Evolutionary conservation across 192 early-diverging fungal species (phyloP).

Genomic region (Tieghemiomyces parasiticus): DNA sequence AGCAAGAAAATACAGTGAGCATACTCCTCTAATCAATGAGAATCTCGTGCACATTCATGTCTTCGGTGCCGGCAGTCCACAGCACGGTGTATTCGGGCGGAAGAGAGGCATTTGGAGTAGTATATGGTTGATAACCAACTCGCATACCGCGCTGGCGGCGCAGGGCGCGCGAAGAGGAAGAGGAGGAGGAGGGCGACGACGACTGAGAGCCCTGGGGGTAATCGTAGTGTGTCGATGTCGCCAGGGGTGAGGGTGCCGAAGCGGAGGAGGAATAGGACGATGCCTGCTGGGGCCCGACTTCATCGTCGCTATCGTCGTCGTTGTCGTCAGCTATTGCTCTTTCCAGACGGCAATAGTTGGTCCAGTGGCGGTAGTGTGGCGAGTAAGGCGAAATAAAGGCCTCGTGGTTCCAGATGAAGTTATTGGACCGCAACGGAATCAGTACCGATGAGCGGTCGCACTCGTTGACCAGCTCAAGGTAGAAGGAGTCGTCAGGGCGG

Average conservation of each 20-base stretch:
- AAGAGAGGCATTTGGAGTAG: no score
- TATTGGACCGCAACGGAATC: neutral
- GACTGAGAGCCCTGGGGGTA: neutral
- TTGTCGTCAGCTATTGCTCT: neutral
- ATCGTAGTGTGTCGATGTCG: neutral
- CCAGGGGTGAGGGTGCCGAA: neutral
- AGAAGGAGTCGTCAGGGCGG: neutral
- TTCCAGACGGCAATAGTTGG: neutral
- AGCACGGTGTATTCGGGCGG: no score
- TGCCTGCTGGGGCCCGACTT: neutral
- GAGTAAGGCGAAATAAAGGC: neutral
- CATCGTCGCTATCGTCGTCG: neutral
- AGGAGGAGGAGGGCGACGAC: neutral
- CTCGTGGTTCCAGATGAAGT: neutral
- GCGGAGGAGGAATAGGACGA: no score
- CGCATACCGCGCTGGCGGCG: neutral
- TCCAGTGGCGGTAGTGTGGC: neutral
- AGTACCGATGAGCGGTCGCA: neutral
- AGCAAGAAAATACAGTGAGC: no score
- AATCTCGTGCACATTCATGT: neutral
- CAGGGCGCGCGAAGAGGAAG: neutral
- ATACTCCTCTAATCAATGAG: neutral
- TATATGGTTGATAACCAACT: no score
- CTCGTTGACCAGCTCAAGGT: neutral
- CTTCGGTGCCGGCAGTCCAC: neutral